Conservation (phyloP, 2,329 filamentous ascomycete genomes). For the Thielaviopsis populi region DNA sequence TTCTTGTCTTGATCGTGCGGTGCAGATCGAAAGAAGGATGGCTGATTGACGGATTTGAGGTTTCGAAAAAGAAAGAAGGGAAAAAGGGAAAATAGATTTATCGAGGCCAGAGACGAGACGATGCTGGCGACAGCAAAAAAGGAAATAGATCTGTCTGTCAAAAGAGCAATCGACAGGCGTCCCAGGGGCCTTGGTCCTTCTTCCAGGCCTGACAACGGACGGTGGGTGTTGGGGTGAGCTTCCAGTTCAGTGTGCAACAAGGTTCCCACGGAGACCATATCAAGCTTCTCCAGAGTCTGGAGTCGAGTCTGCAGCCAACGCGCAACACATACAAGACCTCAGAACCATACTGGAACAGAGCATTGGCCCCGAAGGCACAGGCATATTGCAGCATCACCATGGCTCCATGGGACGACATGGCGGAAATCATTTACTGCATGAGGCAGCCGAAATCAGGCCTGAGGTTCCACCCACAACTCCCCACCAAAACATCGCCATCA, state of each 20-base stretch:
- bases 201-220: conserved; percentile 2
- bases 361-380: not conserved
- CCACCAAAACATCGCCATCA: not conserved
- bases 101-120: not conserved
- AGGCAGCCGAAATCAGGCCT: not conserved
- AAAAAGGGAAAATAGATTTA: not conserved
- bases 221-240: not conserved
- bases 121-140: not conserved
- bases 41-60: not conserved
- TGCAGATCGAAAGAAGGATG: not conserved
- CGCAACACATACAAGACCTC: not conserved
- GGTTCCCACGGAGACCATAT: not conserved
- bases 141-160: conserved; percentile 5
- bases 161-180: conserved; percentile 4
- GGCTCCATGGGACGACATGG: not conserved
- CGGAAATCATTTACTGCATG: conserved; percentile 4
- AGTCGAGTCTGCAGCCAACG: not conserved
- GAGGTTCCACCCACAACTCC: not conserved
- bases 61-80: not conserved
- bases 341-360: not conserved
- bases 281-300: not conserved
- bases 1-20: conserved; percentile 1
- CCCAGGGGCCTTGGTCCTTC: conserved; percentile 1
- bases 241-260: not conserved
- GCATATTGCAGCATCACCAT: not conserved